Percentiles rank a stretch among this genome's conserved stretches.
Evolutionary conservation across 352 stramenopile species (phyloP).

Genomic region (Blastocystis sp.): DNA sequence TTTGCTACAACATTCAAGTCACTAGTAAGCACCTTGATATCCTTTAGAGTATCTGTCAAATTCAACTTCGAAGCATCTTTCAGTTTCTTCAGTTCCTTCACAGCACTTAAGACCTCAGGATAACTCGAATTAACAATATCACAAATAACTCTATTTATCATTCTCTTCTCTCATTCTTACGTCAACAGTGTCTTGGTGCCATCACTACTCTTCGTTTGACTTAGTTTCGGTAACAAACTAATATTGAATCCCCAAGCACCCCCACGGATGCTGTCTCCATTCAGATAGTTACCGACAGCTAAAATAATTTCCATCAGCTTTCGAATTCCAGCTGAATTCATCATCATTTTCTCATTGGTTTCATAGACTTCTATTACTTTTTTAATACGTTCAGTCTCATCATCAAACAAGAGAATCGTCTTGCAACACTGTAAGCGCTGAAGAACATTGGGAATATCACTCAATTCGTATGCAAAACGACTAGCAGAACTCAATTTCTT

Average conservation of each 20-base stretch:
- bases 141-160: constrained; percentile 62
- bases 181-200: constrained; percentile 70
- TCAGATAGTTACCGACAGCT: constrained; percentile 87
- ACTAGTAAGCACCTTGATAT: not conserved
- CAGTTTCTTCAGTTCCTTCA: constrained; percentile 56
- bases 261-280: constrained; percentile 81
- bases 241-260: constrained; percentile 86
- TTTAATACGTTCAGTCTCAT: not conserved
- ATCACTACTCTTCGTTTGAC: constrained; percentile 76
- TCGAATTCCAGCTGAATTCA: constrained; percentile 81
- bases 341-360: not conserved
- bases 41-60: constrained; percentile 2
- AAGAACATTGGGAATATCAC: not conserved
- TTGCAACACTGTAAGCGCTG: constrained; percentile 61
- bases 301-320: constrained; percentile 82
- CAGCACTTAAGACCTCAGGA: constrained; percentile 37
- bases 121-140: constrained; percentile 41
- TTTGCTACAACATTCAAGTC: constrained; percentile 42
- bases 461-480: constrained; percentile 56
- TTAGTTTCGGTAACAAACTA: constrained; percentile 82
- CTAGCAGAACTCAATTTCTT: constrained; percentile 67
- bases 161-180: not conserved
- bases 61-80: constrained; percentile 25
- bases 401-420: constrained; percentile 37
- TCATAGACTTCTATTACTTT: constrained; percentile 5